These are phyloP conservation scores for Penicillium robsamsonii DNA, from an alignment of 495 filamentous ascomycete species.

Conservation along the genomic window DNA sequence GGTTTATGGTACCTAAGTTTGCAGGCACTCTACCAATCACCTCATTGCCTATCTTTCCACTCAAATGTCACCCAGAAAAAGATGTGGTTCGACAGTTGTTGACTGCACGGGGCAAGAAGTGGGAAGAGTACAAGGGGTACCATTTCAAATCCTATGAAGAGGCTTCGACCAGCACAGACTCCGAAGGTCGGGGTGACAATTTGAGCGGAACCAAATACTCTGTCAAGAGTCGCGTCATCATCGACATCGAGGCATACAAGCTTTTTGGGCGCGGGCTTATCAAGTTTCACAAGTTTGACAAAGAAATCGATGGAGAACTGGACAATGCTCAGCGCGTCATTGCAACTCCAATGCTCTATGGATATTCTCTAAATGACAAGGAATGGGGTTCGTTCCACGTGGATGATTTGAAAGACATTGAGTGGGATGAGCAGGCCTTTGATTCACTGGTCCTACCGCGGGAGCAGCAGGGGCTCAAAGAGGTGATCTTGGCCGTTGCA, in stretches of 20 bases:
- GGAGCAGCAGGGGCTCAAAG: constrained; percentile 27
- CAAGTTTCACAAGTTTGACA: constrained; percentile 20
- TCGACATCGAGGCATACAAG: constrained; percentile 47
- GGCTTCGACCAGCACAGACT: constrained; percentile 30
- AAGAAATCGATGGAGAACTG: constrained; percentile 6
- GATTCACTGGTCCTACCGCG: constrained; percentile 50
- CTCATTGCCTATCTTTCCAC: constrained; percentile 54
- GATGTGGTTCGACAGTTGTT: constrained; percentile 28
- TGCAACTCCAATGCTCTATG: constrained; percentile 21
- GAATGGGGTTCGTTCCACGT: constrained; percentile 44
- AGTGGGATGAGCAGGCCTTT: constrained; percentile 55
- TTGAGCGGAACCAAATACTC: constrained; percentile 18
- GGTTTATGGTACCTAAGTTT: constrained; percentile 48
- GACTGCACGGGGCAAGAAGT: constrained; percentile 47
- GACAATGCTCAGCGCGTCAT: constrained; percentile 20
- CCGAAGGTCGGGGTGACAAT: constrained; percentile 20
- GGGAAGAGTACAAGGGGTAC: constrained; percentile 55
- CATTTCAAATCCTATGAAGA: constrained; percentile 65
- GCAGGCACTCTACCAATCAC: constrained; percentile 57
- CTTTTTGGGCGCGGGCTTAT: constrained; percentile 33
- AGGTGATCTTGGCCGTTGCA: constrained; percentile 32
- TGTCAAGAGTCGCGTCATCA: constrained; percentile 54
- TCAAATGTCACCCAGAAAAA: constrained; percentile 51
- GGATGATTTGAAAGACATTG: constrained; percentile 39
- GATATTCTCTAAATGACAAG: constrained; percentile 36